These are phyloP conservation scores for Colletotrichum sojae DNA, from an alignment of 2,329 filamentous ascomycete genomes.

Conservation along the genomic window DNA sequence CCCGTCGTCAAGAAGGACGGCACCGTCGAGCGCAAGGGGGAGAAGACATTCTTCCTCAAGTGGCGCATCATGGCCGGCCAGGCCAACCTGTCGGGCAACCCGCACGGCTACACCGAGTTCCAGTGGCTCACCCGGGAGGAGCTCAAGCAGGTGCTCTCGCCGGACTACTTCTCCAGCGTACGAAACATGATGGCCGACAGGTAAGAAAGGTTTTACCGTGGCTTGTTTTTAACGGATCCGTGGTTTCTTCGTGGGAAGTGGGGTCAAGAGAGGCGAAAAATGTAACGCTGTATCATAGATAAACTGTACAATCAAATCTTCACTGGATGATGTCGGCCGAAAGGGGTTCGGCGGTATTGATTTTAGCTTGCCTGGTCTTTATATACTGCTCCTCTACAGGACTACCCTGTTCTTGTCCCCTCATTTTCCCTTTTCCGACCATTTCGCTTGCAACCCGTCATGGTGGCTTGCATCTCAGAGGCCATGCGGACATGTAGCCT, in stretches of 20 bases:
- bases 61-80: conserved; percentile 97
- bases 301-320: conserved; percentile 46
- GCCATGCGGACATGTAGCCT: not conserved
- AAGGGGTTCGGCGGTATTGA: not conserved
- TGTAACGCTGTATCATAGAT: conserved; percentile 52
- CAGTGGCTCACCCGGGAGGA: conserved; percentile 95
- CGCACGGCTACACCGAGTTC: conserved; percentile 83
- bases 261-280: conserved; percentile 54
- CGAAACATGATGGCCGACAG: conserved; percentile 88
- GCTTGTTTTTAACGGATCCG: no score
- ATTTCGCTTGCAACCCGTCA: no score
- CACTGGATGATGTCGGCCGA: conserved; percentile 18
- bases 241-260: conserved; percentile 10
- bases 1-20: conserved; percentile 62
- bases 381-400: not conserved
- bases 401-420: no score
- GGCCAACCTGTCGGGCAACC: conserved; percentile 81
- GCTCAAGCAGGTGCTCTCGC: conserved; percentile 76
- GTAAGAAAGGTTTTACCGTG: conserved; percentile 56
- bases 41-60: conserved; percentile 97
- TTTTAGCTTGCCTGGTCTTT: not conserved
- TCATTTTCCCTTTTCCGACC: no score
- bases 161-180: conserved; percentile 80
- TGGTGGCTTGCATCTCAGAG: not conserved
- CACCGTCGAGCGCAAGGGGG: conserved; percentile 66